These are phyloP conservation scores for Fagopyrum esculentum DNA, from an alignment of 148 eudicot genomes.

Conservation along the genomic window DNA sequence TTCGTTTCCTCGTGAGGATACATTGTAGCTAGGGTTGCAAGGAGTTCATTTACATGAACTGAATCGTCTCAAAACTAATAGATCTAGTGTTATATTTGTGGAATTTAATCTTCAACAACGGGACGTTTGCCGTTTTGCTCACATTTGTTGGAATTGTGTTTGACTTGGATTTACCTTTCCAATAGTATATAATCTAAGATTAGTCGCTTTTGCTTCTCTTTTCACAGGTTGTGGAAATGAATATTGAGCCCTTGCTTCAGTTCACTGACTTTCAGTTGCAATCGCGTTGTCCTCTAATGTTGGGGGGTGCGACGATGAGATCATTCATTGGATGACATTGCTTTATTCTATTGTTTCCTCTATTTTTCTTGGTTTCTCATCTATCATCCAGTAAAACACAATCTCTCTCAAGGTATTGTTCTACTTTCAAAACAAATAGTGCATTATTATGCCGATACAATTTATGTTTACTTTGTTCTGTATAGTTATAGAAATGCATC, in stretches of 20 bases:
- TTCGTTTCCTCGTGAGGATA: not conserved
- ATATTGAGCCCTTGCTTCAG: too few relatives aligned
- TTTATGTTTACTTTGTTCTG: slow-evolving; percentile 5
- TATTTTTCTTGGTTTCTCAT: slow-evolving; percentile 47
- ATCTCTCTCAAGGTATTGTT: not conserved
- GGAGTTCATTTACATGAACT: not conserved
- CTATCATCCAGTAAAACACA: slow-evolving; percentile 50
- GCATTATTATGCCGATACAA: not conserved
- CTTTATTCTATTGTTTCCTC: slow-evolving; percentile 50
- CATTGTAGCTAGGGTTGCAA: not conserved
- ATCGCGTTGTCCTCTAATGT: not conserved
- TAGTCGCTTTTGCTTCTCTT: not conserved
- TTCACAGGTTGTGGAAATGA: not conserved
- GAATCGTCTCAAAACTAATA: not conserved
- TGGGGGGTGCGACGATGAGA: slow-evolving; percentile 30
- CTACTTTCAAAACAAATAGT: not conserved
- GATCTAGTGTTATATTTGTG: not conserved
- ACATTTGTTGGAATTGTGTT: not conserved
- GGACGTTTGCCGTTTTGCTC: not conserved
- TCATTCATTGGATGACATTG: slow-evolving; percentile 51
- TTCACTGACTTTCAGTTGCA: not conserved
- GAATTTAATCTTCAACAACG: too few relatives aligned
- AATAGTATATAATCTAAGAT: not conserved
- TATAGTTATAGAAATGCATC: slow-evolving; percentile 60
- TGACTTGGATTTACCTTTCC: not conserved